These are phyloP conservation scores for Wickerhamomyces sp. DNA, from an alignment of 1,139 yeast genomes.

Conservation along the genomic window DNA sequence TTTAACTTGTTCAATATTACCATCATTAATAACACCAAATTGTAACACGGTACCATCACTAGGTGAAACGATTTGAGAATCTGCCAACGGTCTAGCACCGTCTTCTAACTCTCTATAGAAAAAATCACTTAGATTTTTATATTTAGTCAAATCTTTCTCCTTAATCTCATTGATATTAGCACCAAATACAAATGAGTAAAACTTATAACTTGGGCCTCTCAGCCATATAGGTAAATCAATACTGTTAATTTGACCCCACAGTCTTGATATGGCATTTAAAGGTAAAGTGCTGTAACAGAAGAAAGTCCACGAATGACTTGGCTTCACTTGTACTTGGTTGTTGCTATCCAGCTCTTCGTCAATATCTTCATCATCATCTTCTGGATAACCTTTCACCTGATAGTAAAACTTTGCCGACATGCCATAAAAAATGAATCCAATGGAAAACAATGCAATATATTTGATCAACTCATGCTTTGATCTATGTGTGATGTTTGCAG, in stretches of 20 bases:
- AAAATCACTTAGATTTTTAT: conserved; percentile 81
- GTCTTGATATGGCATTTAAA: conserved; percentile 80
- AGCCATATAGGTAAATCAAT: conserved; percentile 85
- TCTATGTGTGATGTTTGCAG: conserved; percentile 28
- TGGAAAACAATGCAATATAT: conserved; percentile 68
- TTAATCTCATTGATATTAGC: conserved; percentile 87
- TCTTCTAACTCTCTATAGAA: conserved; percentile 82
- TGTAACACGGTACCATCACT: conserved; percentile 91
- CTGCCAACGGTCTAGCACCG: conserved; percentile 72
- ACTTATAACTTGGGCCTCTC: conserved; percentile 73
- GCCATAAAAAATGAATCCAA: conserved; percentile 61
- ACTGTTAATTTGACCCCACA: conserved; percentile 92
- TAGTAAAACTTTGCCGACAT: conserved; percentile 51
- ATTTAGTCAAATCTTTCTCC: conserved; percentile 72
- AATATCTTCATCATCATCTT: conserved; percentile 15
- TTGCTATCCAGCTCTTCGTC: conserved; percentile 28
- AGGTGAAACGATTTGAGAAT: conserved; percentile 74
- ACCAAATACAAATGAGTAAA: conserved; percentile 80
- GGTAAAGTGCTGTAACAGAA: conserved; percentile 90
- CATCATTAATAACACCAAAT: conserved; percentile 72
- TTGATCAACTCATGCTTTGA: conserved; percentile 50
- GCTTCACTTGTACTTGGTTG: conserved; percentile 40
- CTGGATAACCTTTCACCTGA: conserved; percentile 22
- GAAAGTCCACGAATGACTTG: conserved; percentile 78
- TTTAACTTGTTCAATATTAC: conserved; percentile 93